Evolutionary conservation across 2,329 filamentous ascomycete genomes (phyloP), one percentile per base, ranked within the genome.

Genomic region (Sporothrix brunneoviolacea): DNA sequence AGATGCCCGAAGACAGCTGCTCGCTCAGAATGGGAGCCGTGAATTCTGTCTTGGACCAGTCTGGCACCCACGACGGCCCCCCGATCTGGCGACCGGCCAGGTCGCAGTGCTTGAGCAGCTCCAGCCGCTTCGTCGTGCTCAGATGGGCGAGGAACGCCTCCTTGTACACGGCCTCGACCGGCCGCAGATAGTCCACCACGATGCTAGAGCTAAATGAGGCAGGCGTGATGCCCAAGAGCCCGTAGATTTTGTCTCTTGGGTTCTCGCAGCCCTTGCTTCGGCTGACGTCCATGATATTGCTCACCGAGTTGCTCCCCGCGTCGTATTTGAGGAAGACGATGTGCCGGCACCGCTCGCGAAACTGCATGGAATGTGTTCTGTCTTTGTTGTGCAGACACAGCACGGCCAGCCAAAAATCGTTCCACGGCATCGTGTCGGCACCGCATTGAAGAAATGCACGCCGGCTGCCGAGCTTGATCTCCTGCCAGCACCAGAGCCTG

Each of bases 341-440:
- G 12, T 47, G 44, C 22, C 44, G 44, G 12, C 44, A 47, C n/a
- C 22, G 35, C 35, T 47, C 44, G 10, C 44, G 33, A 16, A 47
- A 47, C 35, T 39, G 44, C 44, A 47, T 47, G 21, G 44, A 47
- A 12, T 19, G 44, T 8, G 44, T 47, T 22, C 33, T 47, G 44
- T 47, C 44, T 28, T 47, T 47, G 33, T 47, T 47, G 44, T 47
- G 44, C 35, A 47, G 24, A 15, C 44, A 47, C 44, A 47, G 16
- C n/a, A n/a, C n/a, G n/a, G n/a, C n/a, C n/a, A n/a, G n/a, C n/a
- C n/a, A n/a, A n/a, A 48, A 40, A 7, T 40, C 27, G 45, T 32
- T 40, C 42, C 42, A 44, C 16, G 12, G 30, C 6, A 48, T 40
- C 16, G 35, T 32, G 13, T 48, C 37, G 8, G 16, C 12, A 13